Conservation (phyloP, 768 basidiomycete genomes). For the Suillus spraguei region DNA sequence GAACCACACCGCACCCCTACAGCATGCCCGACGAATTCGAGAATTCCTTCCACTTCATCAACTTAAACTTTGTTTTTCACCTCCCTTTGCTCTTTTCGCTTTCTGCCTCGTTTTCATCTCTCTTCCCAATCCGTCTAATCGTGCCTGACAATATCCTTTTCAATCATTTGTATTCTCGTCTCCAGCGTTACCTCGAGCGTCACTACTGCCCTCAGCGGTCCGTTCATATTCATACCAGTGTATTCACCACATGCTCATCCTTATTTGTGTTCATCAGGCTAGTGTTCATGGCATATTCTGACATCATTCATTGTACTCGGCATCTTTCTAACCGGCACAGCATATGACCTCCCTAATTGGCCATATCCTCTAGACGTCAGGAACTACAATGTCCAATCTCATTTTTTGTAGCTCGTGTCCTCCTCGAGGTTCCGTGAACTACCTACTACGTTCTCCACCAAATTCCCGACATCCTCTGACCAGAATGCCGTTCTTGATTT, state of each 20-base stretch:
- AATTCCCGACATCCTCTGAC: background rate
- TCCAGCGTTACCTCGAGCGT: background rate
- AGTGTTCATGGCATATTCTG: background rate
- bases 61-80: constrained; percentile 8
- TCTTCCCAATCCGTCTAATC: background rate
- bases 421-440: constrained; percentile 6
- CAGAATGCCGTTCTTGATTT: background rate
- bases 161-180: background rate
- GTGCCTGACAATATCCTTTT: constrained; percentile 6
- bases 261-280: background rate
- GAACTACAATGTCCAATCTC: constrained; percentile 1
- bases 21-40: constrained; percentile 4
- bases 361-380: background rate
- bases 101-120: background rate
- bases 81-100: background rate
- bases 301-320: constrained; percentile 5
- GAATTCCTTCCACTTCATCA: background rate
- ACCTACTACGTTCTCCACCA: background rate
- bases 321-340: constrained; percentile 6
- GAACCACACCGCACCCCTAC: constrained; percentile 3
- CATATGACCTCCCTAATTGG: background rate
- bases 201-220: constrained; percentile 9
- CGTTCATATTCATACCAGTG: constrained; percentile 4
- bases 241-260: constrained; percentile 2
- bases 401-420: constrained; percentile 1